Conservation (phyloP, 2,329 filamentous ascomycete species). For the Nemania serpens region DNA sequence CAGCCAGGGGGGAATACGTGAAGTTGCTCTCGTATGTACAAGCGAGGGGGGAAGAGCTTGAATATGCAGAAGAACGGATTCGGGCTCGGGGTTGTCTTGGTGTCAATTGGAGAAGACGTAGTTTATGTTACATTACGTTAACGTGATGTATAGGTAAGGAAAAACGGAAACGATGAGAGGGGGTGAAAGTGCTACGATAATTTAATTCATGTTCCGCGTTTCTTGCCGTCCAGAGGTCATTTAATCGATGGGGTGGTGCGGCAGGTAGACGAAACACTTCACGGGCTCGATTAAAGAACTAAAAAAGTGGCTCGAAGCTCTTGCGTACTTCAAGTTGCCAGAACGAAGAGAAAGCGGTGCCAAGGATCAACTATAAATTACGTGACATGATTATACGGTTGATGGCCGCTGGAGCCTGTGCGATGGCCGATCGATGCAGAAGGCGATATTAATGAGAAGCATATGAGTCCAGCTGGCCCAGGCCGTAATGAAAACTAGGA, state of each 20-base stretch:
- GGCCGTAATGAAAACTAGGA: conserved; percentile 53
- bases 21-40: neutral
- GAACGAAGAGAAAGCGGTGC: neutral
- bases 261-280: no score
- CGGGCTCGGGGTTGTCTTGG: no score
- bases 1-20: neutral
- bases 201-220: conserved; percentile 67
- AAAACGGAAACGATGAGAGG: conserved; percentile 45
- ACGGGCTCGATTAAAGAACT: no score
- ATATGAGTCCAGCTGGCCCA: conserved; percentile 49
- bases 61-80: neutral
- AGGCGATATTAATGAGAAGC: conserved; percentile 48
- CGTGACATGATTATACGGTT: conserved; percentile 30
- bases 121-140: no score
- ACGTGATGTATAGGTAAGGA: conserved; percentile 65
- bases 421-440: conserved; percentile 38
- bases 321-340: neutral
- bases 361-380: neutral
- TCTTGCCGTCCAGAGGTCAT: conserved; percentile 52
- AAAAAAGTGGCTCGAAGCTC: no score
- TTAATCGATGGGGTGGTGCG: no score
- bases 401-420: conserved; percentile 19
- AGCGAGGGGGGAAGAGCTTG: neutral
- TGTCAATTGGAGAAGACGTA: conserved; percentile 6
- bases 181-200: conserved; percentile 65